Evolutionary conservation across 805 yeast genomes (phyloP).

Genomic region (Jamesozyma rosinii): DNA sequence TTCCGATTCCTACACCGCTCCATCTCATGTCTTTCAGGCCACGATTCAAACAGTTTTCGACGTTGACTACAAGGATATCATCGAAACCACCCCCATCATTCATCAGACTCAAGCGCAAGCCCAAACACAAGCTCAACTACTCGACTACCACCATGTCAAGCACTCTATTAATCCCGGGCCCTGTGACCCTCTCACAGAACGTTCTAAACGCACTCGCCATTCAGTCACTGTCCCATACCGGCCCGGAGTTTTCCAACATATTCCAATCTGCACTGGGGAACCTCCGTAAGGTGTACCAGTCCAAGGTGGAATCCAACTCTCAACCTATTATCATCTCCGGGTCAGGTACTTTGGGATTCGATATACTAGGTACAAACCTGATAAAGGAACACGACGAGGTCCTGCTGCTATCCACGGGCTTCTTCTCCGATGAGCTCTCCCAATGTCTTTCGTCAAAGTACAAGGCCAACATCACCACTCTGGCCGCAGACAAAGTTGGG

Average conservation of each 20-base stretch:
- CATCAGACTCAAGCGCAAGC: too few species aligned
- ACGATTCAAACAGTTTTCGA: too few species aligned
- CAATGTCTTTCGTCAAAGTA: slow-evolving; percentile 48
- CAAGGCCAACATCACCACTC: slow-evolving; percentile 51
- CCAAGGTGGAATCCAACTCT: slow-evolving; percentile 39
- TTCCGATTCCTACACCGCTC: too few species aligned
- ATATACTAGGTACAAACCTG: slow-evolving; percentile 72
- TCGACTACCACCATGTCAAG: too few species aligned
- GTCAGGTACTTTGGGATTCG: slow-evolving; percentile 95
- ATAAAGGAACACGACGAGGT: slow-evolving; percentile 59
- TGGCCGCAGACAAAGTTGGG: slow-evolving; percentile 62
- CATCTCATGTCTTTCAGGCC: too few species aligned
- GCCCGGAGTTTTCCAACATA: slow-evolving; percentile 68
- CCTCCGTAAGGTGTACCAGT: slow-evolving; percentile 66
- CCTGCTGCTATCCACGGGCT: slow-evolving; percentile 82
- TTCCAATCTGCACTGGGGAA: slow-evolving; percentile 62
- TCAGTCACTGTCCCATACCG: slow-evolving; percentile 83
- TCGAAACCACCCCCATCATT: too few species aligned
- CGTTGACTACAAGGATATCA: too few species aligned
- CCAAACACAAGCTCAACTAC: too few species aligned
- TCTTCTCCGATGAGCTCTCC: slow-evolving; percentile 75
- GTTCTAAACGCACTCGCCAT: slow-evolving; percentile 74
- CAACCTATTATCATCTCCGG: slow-evolving; percentile 82
- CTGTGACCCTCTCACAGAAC: slow-evolving; percentile 71
- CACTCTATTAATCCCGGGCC: slow-evolving; percentile 68